phyloP scores from a whole-genome alignment of 208 protist species.

The Kentomonas sorsogonicus region DNA sequence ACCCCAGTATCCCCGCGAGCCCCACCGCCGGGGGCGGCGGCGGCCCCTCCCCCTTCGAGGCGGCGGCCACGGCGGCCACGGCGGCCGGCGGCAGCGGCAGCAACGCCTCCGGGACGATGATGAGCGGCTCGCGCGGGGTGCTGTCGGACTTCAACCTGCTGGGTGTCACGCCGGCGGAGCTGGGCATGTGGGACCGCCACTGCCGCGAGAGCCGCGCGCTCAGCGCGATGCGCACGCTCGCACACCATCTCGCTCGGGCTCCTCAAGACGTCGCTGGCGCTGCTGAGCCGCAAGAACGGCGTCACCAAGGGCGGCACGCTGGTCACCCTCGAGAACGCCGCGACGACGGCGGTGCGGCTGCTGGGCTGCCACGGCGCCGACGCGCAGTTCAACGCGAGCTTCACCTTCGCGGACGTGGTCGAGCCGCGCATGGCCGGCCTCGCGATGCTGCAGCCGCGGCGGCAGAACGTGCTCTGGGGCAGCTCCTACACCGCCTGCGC shows the following conservation, averaged over 20 bases:
- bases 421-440: constrained; percentile 39
- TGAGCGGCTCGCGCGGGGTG: constrained; percentile 2
- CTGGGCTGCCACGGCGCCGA: constrained; percentile 38
- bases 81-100: not conserved
- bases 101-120: not conserved
- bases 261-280: constrained; percentile 36
- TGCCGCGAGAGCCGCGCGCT: constrained; percentile 50
- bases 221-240: constrained; percentile 35
- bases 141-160: constrained; percentile 16
- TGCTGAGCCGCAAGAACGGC: constrained; percentile 38
- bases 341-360: constrained; percentile 32
- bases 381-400: constrained; percentile 30
- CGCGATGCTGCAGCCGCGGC: constrained; percentile 45
- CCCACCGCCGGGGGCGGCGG: not conserved
- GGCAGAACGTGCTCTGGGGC: too few relatives aligned
- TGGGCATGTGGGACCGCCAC: constrained; percentile 50
- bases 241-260: constrained; percentile 46
- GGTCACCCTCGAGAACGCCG: constrained; percentile 58
- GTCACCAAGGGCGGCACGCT: constrained; percentile 34
- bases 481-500: constrained; percentile 56
- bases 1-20: not conserved
- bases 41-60: not conserved
- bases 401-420: constrained; percentile 53
- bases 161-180: constrained; percentile 35
- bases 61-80: not conserved